These are phyloP conservation scores for Litsea cubeba DNA, from an alignment of 164 flowering plant genomes.

Conservation along the genomic window DNA sequence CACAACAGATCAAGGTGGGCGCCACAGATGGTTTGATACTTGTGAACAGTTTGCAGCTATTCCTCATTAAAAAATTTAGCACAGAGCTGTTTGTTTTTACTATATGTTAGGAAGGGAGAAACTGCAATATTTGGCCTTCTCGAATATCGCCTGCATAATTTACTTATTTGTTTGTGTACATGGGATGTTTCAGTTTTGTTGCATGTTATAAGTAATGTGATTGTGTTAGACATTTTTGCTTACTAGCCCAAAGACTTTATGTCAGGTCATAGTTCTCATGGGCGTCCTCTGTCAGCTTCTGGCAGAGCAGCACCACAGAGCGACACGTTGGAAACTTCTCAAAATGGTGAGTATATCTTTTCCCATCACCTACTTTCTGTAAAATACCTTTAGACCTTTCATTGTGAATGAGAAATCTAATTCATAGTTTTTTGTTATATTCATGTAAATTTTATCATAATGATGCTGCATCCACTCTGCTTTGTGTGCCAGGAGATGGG, in stretches of 20 bases:
- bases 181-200: too few species aligned
- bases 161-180: too few species aligned
- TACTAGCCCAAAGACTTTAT: conserved; percentile 3
- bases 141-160: too few species aligned
- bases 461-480: background rate
- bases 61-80: too few species aligned
- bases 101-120: too few species aligned
- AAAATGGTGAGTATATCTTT: conserved; percentile 33
- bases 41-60: too few species aligned
- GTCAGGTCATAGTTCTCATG: conserved; percentile 46
- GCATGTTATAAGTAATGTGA: too few species aligned
- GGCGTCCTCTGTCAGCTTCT: conserved; percentile 54
- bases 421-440: background rate
- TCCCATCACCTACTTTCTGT: background rate
- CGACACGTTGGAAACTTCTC: conserved; percentile 33
- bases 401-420: background rate
- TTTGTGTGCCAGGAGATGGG: conserved; percentile 38
- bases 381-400: background rate
- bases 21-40: too few species aligned
- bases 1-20: too few species aligned
- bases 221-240: too few species aligned
- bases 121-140: too few species aligned
- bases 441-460: background rate
- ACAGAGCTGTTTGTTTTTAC: too few species aligned
- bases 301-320: conserved; percentile 25